Conservation (phyloP, 495 filamentous ascomycete species). For the Mytilinidion resinicola region DNA sequence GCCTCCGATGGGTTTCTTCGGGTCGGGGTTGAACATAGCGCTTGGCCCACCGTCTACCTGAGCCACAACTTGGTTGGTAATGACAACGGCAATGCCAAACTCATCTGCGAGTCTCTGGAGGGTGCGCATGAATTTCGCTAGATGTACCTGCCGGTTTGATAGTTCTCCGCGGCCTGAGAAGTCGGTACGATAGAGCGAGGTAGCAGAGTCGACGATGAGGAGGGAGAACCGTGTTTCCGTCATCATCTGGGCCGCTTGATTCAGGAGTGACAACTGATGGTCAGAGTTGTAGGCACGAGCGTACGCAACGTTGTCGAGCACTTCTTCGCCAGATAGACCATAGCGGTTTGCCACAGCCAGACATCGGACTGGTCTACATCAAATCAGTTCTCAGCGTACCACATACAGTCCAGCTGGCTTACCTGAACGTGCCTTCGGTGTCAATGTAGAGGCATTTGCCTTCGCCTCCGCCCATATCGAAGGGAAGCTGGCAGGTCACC, state of each 20-base stretch:
- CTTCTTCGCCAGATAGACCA: slow-evolving; percentile 91
- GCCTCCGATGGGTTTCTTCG: slow-evolving; percentile 97
- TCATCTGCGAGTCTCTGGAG: slow-evolving; percentile 92
- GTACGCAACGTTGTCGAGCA: slow-evolving; percentile 96
- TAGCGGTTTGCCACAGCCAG: slow-evolving; percentile 90
- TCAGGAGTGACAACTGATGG: slow-evolving; percentile 89
- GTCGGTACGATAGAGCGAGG: slow-evolving; percentile 89
- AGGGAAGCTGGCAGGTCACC: slow-evolving; percentile 93
- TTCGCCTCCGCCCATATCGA: slow-evolving; percentile 98
- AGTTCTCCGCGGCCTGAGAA: slow-evolving; percentile 93
- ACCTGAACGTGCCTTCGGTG: slow-evolving; percentile 91
- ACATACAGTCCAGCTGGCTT: not conserved
- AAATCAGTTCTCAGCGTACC: not conserved
- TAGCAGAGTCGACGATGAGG: slow-evolving; percentile 90
- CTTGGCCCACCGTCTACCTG: slow-evolving; percentile 94
- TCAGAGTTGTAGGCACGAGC: slow-evolving; percentile 97
- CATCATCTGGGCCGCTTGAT: slow-evolving; percentile 97
- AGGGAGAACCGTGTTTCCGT: slow-evolving; percentile 96
- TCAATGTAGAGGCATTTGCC: slow-evolving; percentile 99
- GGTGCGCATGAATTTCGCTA: slow-evolving; percentile 95
- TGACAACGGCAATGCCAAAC: slow-evolving; percentile 96
- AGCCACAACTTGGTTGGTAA: slow-evolving; percentile 97
- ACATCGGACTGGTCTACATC: slow-evolving; percentile 62
- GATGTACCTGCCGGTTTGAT: slow-evolving; percentile 79
- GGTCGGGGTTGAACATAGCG: slow-evolving; percentile 98